Conservation (phyloP, 805 yeast species). For the Millerozyma miso region DNA sequence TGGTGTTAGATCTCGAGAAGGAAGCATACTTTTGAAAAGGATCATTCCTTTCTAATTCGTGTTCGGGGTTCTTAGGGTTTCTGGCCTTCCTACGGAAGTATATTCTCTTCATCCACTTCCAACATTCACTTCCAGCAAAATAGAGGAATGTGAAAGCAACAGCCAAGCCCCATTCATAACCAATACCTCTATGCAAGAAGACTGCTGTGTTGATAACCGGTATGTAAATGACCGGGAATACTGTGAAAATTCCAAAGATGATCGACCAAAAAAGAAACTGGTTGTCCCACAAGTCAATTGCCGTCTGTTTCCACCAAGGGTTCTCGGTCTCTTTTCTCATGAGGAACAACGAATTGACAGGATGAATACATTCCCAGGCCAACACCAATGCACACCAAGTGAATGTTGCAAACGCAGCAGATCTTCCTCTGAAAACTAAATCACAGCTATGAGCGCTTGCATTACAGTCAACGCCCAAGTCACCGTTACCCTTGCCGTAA, state of each 20-base stretch:
- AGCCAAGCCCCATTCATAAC: slow-evolving; percentile 79
- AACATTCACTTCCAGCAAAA: slow-evolving; percentile 57
- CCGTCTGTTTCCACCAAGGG: slow-evolving; percentile 55
- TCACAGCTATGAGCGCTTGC: slow-evolving; percentile 36
- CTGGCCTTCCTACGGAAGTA: slow-evolving; percentile 27
- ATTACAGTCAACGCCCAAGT: slow-evolving; percentile 36
- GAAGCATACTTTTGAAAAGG: slow-evolving; percentile 39
- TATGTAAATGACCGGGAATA: slow-evolving; percentile 80
- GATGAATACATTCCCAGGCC: slow-evolving; percentile 82
- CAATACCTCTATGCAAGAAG: slow-evolving; percentile 66
- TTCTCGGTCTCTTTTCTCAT: slow-evolving; percentile 62
- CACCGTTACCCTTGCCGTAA: slow-evolving; percentile 35
- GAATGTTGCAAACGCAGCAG: slow-evolving; percentile 74
- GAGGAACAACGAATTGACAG: slow-evolving; percentile 63
- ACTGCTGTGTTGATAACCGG: slow-evolving; percentile 82
- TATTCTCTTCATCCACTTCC: slow-evolving; percentile 63
- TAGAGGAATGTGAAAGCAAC: slow-evolving; percentile 56
- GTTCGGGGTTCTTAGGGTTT: slow-evolving; percentile 26
- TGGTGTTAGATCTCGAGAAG: slow-evolving; percentile 34
- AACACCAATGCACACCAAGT: slow-evolving; percentile 81
- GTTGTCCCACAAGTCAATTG: slow-evolving; percentile 66
- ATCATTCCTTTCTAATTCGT: slow-evolving; percentile 37
- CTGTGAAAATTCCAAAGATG: slow-evolving; percentile 60
- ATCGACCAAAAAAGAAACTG: slow-evolving; percentile 81
- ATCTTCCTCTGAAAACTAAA: slow-evolving; percentile 68